These are phyloP conservation scores for Hypsizygus marmoreus DNA, from an alignment of 768 basidiomycete species.

Conservation along the genomic window DNA sequence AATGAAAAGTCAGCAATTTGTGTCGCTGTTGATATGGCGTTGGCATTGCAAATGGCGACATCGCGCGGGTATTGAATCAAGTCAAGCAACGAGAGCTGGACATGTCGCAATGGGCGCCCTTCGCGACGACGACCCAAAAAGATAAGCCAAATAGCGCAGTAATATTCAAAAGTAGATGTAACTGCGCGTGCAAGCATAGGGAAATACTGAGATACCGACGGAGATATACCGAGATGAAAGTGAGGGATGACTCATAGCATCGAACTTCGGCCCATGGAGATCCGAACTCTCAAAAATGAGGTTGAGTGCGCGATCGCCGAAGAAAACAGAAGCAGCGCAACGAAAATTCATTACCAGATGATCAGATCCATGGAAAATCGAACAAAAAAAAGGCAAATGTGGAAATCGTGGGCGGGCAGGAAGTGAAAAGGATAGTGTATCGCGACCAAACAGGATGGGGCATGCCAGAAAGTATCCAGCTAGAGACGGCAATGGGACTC, in stretches of 20 bases:
- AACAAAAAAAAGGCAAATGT: neutral
- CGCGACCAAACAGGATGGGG: neutral
- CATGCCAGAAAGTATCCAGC: no score
- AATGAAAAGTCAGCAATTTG: no score
- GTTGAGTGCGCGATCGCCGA: constrained; percentile 10
- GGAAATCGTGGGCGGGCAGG: neutral
- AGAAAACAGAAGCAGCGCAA: constrained; percentile 4
- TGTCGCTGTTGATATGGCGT: no score
- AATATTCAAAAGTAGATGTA: constrained; percentile 10
- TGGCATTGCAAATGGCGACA: neutral
- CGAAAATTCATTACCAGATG: neutral
- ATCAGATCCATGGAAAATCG: constrained; percentile 7
- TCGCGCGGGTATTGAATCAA: neutral
- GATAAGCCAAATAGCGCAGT: constrained; percentile 7
- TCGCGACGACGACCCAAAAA: neutral
- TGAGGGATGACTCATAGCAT: neutral
- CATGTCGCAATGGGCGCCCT: no score
- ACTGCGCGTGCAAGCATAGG: neutral
- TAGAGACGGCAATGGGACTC: no score
- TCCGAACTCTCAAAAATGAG: no score
- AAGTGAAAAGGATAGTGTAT: neutral
- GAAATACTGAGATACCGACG: neutral
- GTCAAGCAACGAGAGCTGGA: neutral
- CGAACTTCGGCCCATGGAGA: constrained; percentile 6
- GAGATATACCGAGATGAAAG: neutral